These are phyloP conservation scores for Suhomyces faveliae DNA, from an alignment of 805 yeast genomes.

Conservation along the genomic window DNA sequence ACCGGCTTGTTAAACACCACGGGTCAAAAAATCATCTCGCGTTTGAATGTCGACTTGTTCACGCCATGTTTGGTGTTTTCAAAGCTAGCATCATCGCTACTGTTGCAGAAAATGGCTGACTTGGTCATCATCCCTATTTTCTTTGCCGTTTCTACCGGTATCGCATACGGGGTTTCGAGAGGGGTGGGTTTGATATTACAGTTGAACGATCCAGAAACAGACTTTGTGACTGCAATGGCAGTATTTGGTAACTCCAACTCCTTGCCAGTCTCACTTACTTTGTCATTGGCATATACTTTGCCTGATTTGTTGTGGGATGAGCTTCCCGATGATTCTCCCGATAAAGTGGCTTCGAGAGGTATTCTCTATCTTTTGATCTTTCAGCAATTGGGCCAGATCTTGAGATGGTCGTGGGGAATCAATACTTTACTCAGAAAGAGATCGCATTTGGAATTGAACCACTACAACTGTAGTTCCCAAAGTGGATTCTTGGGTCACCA, in stretches of 20 bases:
- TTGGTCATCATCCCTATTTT: conserved; percentile 81
- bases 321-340: conserved; percentile 60
- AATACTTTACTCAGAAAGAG: conserved; percentile 62
- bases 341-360: conserved; percentile 76
- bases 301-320: conserved; percentile 79
- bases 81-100: conserved; percentile 66
- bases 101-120: conserved; percentile 74
- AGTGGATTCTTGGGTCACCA: conserved; percentile 1
- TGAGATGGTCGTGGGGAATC: conserved; percentile 88
- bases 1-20: conserved; percentile 63
- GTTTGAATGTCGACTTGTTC: conserved; percentile 83
- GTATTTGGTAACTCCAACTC: conserved; percentile 96
- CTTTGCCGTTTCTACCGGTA: conserved; percentile 76
- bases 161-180: conserved; percentile 65
- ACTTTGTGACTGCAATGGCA: conserved; percentile 95
- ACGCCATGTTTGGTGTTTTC: conserved; percentile 94
- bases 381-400: conserved; percentile 79
- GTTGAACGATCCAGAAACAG: conserved; percentile 72
- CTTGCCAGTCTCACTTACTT: conserved; percentile 85
- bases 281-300: conserved; percentile 72
- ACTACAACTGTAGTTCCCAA: conserved; percentile 11
- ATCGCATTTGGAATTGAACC: conserved; percentile 34
- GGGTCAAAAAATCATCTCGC: conserved; percentile 76
- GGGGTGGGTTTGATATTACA: conserved; percentile 50
- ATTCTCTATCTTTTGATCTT: conserved; percentile 69